A percentile compares a stretch with the other conserved stretches of the same genome.
These are phyloP conservation scores for Clitopilus hobsonii DNA, from an alignment of 768 basidiomycete genomes.

Conservation along the genomic window DNA sequence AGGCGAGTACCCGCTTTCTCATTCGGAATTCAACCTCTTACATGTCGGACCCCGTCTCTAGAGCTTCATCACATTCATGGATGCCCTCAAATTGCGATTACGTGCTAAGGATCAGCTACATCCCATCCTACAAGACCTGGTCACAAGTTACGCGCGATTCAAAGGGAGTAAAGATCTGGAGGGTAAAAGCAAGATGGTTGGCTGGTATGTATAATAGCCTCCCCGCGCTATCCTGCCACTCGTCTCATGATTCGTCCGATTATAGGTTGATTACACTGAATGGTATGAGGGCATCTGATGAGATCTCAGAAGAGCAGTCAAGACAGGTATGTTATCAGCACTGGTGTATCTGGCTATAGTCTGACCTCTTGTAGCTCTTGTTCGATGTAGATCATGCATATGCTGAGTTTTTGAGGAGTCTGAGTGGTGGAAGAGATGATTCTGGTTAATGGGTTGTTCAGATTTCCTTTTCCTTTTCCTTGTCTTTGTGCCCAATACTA, in stretches of 20 bases:
- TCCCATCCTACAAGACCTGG: conserved; percentile 91
- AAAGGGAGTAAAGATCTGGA: conserved; percentile 97
- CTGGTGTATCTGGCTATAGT: background rate
- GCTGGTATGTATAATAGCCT: conserved; percentile 60
- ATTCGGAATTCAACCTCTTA: background rate
- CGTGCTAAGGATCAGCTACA: conserved; percentile 98
- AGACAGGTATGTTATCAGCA: conserved; percentile 55
- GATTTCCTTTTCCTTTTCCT: background rate
- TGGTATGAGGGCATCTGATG: conserved; percentile 95
- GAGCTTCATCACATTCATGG: conserved; percentile 99
- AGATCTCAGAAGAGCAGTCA: conserved; percentile 92
- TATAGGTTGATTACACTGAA: conserved; percentile 92
- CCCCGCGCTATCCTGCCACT: background rate
- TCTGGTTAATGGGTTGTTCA: conserved; percentile 8
- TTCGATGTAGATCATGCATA: conserved; percentile 98
- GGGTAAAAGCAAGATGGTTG: conserved; percentile 88
- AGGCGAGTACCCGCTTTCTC: conserved; percentile 57
- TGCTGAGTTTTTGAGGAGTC: conserved; percentile 83
- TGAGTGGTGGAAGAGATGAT: conserved; percentile 43
- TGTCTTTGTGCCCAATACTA: no score
- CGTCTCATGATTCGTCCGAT: background rate
- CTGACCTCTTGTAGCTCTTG: conserved; percentile 51
- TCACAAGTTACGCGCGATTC: conserved; percentile 90
- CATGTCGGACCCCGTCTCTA: conserved; percentile 23
- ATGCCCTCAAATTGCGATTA: conserved; percentile 86